These are phyloP conservation scores for Solanum hybrid DNA, from an alignment of 305 asterid species.

Conservation along the genomic window DNA sequence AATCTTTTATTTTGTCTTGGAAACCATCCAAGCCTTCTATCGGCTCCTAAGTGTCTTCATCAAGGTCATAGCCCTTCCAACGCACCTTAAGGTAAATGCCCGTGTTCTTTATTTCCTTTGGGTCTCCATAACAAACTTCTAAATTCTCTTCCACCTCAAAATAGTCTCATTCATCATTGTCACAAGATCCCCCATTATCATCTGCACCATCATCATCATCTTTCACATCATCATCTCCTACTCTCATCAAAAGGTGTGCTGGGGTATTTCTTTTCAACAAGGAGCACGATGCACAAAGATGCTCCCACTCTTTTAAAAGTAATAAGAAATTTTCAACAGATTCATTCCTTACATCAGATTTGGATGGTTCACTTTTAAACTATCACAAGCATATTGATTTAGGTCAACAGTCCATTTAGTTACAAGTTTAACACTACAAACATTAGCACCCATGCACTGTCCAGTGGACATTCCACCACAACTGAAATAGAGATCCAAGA, in stretches of 20 bases:
- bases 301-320: constrained; percentile 56
- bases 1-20: constrained; percentile 31
- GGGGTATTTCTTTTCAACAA: not conserved
- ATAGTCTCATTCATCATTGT: constrained; percentile 19
- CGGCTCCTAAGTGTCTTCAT: constrained; percentile 53
- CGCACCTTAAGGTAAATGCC: no score
- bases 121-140: no score
- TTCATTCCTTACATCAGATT: constrained; percentile 61
- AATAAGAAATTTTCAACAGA: constrained; percentile 44
- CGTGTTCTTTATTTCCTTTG: no score
- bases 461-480: no score
- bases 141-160: constrained; percentile 48
- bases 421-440: no score
- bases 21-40: constrained; percentile 50
- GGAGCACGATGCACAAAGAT: constrained; percentile 33
- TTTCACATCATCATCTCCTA: not conserved
- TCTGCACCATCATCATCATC: constrained; percentile 8
- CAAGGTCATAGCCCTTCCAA: no score
- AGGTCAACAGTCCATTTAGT: constrained; percentile 42
- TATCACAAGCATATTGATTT: constrained; percentile 49
- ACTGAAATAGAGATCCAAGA: no score
- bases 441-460: not conserved
- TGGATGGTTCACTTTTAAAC: constrained; percentile 55
- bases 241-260: not conserved
- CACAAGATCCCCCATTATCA: not conserved